Evolutionary conservation across 768 basidiomycete species (phyloP).

Genomic region (Hortiboletus campestris): DNA sequence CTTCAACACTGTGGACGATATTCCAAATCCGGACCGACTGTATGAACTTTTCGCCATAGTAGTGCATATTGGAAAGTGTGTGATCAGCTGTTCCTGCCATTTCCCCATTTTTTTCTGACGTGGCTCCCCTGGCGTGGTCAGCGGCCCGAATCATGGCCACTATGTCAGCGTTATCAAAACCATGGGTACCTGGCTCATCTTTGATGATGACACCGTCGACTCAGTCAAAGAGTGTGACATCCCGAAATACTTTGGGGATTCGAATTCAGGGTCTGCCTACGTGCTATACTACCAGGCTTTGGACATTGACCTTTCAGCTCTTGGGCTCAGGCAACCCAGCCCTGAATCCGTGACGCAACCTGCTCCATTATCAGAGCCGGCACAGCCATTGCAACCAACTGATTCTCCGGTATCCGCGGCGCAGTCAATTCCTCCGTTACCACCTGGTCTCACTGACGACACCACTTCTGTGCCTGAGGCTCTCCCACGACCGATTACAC

Average conservation of each 20-base stretch:
- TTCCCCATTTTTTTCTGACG: conserved; percentile 9
- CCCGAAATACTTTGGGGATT: conserved; percentile 92
- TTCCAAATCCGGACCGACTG: conserved; percentile 85
- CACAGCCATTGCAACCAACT: conserved; percentile 10
- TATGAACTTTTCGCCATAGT: conserved; percentile 96
- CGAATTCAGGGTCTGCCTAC: conserved; percentile 83
- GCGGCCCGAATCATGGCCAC: conserved; percentile 98
- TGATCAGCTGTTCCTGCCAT: conserved; percentile 26
- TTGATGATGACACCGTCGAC: conserved; percentile 94
- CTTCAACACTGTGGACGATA: conserved; percentile 96
- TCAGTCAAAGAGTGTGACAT: conserved; percentile 88
- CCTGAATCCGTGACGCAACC: conserved; percentile 20
- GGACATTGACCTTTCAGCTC: conserved; percentile 71
- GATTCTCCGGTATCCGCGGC: conserved; percentile 28
- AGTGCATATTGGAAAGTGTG: conserved; percentile 98
- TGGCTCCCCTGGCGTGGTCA: conserved; percentile 32
- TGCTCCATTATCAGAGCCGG: conserved; percentile 13
- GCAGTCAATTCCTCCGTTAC: conserved; percentile 29
- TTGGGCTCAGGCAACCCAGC: conserved; percentile 57
- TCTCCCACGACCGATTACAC: conserved; percentile 18
- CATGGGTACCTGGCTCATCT: conserved; percentile 81
- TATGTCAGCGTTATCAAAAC: conserved; percentile 95
- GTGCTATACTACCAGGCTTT: conserved; percentile 96
- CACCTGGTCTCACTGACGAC: conserved; percentile 38
- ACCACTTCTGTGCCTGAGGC: conserved; percentile 15